Base-by-base conservation (phyloP, 495 filamentous ascomycete species). In the Elaphomyces granulatus region DNA sequence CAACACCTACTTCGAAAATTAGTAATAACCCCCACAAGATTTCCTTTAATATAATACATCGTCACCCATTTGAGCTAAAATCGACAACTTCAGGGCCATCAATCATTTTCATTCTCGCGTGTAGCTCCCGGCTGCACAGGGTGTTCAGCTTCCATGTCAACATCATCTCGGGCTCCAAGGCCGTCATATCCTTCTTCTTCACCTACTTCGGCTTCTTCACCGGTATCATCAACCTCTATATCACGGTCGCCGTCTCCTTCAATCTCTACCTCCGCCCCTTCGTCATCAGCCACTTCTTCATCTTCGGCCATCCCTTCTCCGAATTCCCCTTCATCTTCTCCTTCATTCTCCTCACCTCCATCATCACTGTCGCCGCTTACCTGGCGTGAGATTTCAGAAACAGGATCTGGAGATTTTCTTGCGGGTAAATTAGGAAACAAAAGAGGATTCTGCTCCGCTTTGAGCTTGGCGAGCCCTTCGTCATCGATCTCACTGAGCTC, bases 401-500 rank as follows among this genome's bases (percentile, higher is more conserved):
- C 58, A 1, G 43, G 55, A 14, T 55, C 54, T 1, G 40, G 39
- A 8, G 48, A 48, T 7, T 45, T 54, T 15, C 39, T 33, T 23
- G 59, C 49, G 18, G 43, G 44, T 12, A 67, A 37, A 32, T 58
- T 60, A 4, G 57, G 66, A 46, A 66, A 72, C 40, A 56, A 40
- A 15, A 47, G 34, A 7, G 38, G 30, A 37, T 58, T 61, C 1
- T 43, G 44, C 21, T 65, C 56, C 2, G 34, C 41, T 6, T 56
- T 51, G 19, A 58, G 47, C 38, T 58, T 67, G 32, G 72, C 64
- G 2, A 70, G 67, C 23, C 56, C 54, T 44, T 59, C 61, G 18
- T 72, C 69, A 21, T 74, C 69, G 3, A 78, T 68, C 39, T 87
- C 82, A 38, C 78, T 85, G 6, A 87, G 58, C 43, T 87, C 82